Evolutionary conservation across 345 rosid species (phyloP), one percentile per base, ranked within the genome.

Genomic region (Arabidopsis suecica): DNA sequence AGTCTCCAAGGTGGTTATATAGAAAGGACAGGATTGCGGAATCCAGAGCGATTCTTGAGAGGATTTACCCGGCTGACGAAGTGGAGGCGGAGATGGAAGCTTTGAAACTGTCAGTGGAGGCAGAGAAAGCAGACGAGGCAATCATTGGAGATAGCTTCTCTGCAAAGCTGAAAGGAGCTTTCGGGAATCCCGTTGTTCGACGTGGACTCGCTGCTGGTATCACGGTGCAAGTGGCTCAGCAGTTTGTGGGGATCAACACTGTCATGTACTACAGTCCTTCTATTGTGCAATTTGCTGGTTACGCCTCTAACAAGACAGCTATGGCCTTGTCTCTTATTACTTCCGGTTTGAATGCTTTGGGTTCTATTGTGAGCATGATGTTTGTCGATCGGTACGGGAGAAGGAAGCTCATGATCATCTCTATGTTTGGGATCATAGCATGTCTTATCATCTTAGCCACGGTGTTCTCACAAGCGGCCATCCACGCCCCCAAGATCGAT

Each of bases 1-100:
- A 95, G 49, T 92, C 98, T 71, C 99, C 99, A 1, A 79, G 96
- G 74, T 95, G 93, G 92, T 89, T 92, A 18, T 95, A 86, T 67
- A 73, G 86, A 51, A 67, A 79, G 84, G 74, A 79, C 10, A 84
- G 79, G 73, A 64, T 80, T 13, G 85, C 76, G 0, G 94, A 91
- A 44, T 91, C 98, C 0, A 82, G 88, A 76, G 83, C 74, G 0
- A 87, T 93, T 44, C 59, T 93, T 10, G 90, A 76, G 69, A 89
- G 54, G 44, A 85, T 93, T 32, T 93, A 93, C 73, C 87, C 90
- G 2, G 78, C 71, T 3, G 84, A 91, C 0, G 89, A 93, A 75
- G 84, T 93, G 0, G 92, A 87, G 53, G 65, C 55, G 0, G 98
- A 93, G 79, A 51, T 93, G 63, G 62, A 69, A 1, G 82, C 85